Percentiles rank a stretch among this genome's conserved stretches.
These are phyloP conservation scores for Cystobasidium sp. DNA, from an alignment of 1,284 basidiomycete genomes.

Conservation along the genomic window DNA sequence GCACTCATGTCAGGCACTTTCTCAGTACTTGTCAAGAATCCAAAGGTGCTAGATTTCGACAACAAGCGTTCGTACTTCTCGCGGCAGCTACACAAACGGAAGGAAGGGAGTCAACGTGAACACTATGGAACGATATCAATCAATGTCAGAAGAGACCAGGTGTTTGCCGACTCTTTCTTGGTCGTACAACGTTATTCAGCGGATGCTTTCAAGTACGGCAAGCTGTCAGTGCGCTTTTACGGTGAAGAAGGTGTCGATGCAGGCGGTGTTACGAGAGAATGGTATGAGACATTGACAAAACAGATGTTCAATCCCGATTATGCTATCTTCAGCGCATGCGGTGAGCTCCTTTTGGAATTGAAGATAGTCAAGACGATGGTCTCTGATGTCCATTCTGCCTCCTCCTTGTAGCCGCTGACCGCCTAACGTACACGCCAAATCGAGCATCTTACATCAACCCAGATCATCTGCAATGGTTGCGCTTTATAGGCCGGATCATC, in stretches of 20 bases:
- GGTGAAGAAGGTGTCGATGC: slow-evolving; percentile 98
- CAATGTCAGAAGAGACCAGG: slow-evolving; percentile 81
- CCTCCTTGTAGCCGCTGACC: slow-evolving; percentile 66
- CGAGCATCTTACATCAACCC: slow-evolving; percentile 82
- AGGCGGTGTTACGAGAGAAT: slow-evolving; percentile 95
- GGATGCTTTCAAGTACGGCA: slow-evolving; percentile 97
- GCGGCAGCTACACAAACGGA: slow-evolving; percentile 87
- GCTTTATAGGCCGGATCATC: slow-evolving; percentile 96
- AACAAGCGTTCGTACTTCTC: slow-evolving; percentile 99
- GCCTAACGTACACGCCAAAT: slow-evolving; percentile 94
- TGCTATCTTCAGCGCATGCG: slow-evolving; percentile 63
- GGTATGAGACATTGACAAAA: slow-evolving; percentile 93
- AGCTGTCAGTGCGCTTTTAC: slow-evolving; percentile 90
- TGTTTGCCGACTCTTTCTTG: slow-evolving; percentile 97
- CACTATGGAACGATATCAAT: slow-evolving; percentile 84
- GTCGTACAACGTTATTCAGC: slow-evolving; percentile 86
- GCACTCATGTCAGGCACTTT: slow-evolving; percentile 98
- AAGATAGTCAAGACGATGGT: slow-evolving; percentile 53
- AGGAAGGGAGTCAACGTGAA: slow-evolving; percentile 63
- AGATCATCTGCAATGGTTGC: slow-evolving; percentile 96
- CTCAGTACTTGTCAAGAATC: slow-evolving; percentile 92
- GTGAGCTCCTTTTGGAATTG: slow-evolving; percentile 45
- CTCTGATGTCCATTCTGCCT: slow-evolving; percentile 46
- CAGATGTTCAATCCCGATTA: slow-evolving; percentile 99
- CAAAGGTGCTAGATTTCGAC: slow-evolving; percentile 97